These are phyloP conservation scores for Apophysomyces trapeziformis DNA, from an alignment of 371 early-diverging fungal genomes.

Conservation along the genomic window DNA sequence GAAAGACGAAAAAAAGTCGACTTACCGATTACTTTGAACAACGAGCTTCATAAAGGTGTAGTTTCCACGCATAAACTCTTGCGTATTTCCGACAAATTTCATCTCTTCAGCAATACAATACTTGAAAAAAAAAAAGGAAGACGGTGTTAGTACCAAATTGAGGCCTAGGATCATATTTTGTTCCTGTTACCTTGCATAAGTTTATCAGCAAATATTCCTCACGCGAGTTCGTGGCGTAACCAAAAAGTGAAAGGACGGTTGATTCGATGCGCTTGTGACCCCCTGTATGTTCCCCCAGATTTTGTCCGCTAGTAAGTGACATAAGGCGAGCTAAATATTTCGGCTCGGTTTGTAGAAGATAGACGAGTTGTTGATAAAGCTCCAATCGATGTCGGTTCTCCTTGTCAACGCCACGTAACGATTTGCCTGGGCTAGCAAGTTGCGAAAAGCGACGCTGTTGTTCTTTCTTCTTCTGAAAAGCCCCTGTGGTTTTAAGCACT, in stretches of 20 bases:
- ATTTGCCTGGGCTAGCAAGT: slow-evolving; percentile 26
- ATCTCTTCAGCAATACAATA: slow-evolving; percentile 89
- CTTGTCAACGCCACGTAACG: slow-evolving; percentile 80
- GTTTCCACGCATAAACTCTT: slow-evolving; percentile 93
- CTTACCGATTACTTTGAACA: slow-evolving; percentile 83
- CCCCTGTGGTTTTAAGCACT: slow-evolving; percentile 70
- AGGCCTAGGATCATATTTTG: slow-evolving; percentile 69
- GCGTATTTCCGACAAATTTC: slow-evolving; percentile 77
- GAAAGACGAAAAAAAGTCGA: neutral
- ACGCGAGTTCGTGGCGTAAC: slow-evolving; percentile 93
- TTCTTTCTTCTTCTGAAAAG: slow-evolving; percentile 58
- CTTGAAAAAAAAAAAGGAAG: slow-evolving; percentile 35
- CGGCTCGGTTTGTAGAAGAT: slow-evolving; percentile 96
- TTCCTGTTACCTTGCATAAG: slow-evolving; percentile 77
- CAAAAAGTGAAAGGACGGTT: slow-evolving; percentile 92
- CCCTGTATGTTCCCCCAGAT: slow-evolving; percentile 36
- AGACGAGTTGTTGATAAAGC: slow-evolving; percentile 92
- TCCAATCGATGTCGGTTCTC: slow-evolving; percentile 77
- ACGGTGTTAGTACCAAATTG: slow-evolving; percentile 38
- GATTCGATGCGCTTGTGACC: slow-evolving; percentile 76
- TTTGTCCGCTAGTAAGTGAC: slow-evolving; percentile 70
- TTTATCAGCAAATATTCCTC: slow-evolving; percentile 97
- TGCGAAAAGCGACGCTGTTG: slow-evolving; percentile 55
- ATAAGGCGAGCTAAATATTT: slow-evolving; percentile 86
- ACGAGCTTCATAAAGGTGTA: slow-evolving; percentile 96